Evolutionary conservation across 305 asterid genomes (phyloP).

Genomic region (Euphrasia arctica): DNA sequence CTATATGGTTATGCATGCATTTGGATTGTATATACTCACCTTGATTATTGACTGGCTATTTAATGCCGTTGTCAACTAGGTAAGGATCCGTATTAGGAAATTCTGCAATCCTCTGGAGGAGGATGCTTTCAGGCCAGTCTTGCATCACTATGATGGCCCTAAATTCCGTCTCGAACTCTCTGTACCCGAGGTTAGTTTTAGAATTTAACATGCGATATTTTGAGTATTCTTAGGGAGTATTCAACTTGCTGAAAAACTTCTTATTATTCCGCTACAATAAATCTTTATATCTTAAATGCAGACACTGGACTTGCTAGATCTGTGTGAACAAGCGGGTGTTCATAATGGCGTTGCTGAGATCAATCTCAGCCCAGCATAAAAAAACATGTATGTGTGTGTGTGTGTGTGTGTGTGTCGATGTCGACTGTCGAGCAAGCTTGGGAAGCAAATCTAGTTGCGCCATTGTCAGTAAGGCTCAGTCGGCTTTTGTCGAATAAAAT

Average conservation of each 20-base stretch:
- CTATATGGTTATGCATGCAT: not conserved
- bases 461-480: conserved; percentile 34
- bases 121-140: conserved; percentile 92
- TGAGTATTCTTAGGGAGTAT: too few species aligned
- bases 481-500: conserved; percentile 41
- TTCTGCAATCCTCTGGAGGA: conserved; percentile 85
- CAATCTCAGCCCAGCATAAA: conserved; percentile 27
- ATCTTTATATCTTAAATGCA: conserved; percentile 28
- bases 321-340: conserved; percentile 76
- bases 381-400: conserved; percentile 9
- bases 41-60: conserved; percentile 18
- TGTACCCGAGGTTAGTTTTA: conserved; percentile 71
- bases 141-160: conserved; percentile 97
- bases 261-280: too few species aligned
- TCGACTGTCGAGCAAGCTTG: conserved; percentile 42
- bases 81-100: conserved; percentile 69
- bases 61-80: conserved; percentile 39
- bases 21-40: conserved; percentile 6
- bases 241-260: too few species aligned
- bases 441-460: conserved; percentile 46
- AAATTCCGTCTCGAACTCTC: conserved; percentile 96
- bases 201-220: not conserved
- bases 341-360: conserved; percentile 28
- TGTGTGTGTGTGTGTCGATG: conserved; percentile 28
- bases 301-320: conserved; percentile 91